These are phyloP conservation scores for Aspergillus tubingensis DNA, from an alignment of 2,329 filamentous ascomycete genomes.

Conservation along the genomic window DNA sequence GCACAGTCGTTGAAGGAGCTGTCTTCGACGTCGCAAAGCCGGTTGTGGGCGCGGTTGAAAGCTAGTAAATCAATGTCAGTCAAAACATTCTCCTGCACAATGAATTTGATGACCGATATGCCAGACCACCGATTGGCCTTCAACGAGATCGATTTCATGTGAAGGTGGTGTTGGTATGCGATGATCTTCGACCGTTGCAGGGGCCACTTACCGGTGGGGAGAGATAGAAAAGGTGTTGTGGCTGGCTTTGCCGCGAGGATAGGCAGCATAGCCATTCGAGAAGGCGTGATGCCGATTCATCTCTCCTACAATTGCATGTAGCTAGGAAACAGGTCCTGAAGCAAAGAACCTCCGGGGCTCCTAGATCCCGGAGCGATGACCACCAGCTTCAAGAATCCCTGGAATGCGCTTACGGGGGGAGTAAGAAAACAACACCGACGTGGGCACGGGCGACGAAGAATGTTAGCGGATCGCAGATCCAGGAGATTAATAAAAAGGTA, in stretches of 20 bases:
- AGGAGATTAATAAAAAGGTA: not conserved
- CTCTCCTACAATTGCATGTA: conserved; percentile 53
- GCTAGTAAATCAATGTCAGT: conserved; percentile 47
- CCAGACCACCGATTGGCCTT: not conserved
- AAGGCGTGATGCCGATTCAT: conserved; percentile 87
- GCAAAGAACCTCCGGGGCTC: conserved; percentile 9
- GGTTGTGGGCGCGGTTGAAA: conserved; percentile 83
- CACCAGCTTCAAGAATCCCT: conserved; percentile 9
- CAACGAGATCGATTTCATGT: not conserved
- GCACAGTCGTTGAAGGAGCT: conserved; percentile 69
- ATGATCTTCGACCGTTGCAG: not conserved
- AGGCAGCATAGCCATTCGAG: conserved; percentile 71
- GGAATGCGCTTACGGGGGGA: conserved; percentile 9
- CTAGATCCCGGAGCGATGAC: conserved; percentile 16
- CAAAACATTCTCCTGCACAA: not conserved
- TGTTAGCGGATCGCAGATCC: conserved; percentile 7
- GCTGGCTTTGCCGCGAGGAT: conserved; percentile 66
- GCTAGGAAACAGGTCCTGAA: conserved; percentile 8
- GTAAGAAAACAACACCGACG: not conserved
- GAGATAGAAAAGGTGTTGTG: conserved; percentile 76
- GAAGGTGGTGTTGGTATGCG: not conserved
- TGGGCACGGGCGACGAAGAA: not conserved
- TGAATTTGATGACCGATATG: not conserved
- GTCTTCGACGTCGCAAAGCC: conserved; percentile 70
- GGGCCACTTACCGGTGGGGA: conserved; percentile 73